Conservation (phyloP, 257 asterid species). For the Fraxinus quadrangulata region DNA sequence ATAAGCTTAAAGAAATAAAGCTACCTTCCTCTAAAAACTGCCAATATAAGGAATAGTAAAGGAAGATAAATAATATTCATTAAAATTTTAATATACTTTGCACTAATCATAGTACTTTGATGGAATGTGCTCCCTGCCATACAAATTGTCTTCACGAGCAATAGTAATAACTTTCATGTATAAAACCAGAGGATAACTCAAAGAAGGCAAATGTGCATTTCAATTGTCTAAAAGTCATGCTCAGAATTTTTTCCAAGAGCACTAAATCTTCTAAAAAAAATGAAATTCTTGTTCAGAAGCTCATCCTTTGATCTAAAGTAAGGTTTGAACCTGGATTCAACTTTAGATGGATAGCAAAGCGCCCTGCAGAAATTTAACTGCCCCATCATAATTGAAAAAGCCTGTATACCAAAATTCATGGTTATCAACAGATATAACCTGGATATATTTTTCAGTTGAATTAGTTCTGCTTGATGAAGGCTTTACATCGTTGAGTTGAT, state of each 20-base stretch:
- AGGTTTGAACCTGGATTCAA: slow-evolving; percentile 7
- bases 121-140: slow-evolving; percentile 14
- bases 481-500: slow-evolving; percentile 83
- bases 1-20: too few relatives aligned
- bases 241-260: slow-evolving; percentile 2
- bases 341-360: slow-evolving; percentile 49
- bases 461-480: slow-evolving; percentile 68
- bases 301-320: slow-evolving; percentile 7
- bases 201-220: slow-evolving; percentile 25
- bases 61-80: slow-evolving; percentile 17
- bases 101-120: slow-evolving; percentile 13
- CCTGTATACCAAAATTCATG: slow-evolving; percentile 99
- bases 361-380: slow-evolving; percentile 72
- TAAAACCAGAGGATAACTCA: slow-evolving; percentile 21
- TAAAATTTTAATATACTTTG: slow-evolving; percentile 16
- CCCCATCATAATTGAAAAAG: slow-evolving; percentile 68
- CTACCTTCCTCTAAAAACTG: background rate
- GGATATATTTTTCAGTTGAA: slow-evolving; percentile 77
- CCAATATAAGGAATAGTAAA: background rate
- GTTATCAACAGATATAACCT: slow-evolving; percentile 80
- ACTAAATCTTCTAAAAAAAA: slow-evolving; percentile 19
- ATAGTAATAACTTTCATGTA: slow-evolving; percentile 7
- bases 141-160: slow-evolving; percentile 17
- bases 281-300: background rate
- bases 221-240: slow-evolving; percentile 5